Conservation (phyloP, 208 protist genomes). For the Crithidia bombi region DNA sequence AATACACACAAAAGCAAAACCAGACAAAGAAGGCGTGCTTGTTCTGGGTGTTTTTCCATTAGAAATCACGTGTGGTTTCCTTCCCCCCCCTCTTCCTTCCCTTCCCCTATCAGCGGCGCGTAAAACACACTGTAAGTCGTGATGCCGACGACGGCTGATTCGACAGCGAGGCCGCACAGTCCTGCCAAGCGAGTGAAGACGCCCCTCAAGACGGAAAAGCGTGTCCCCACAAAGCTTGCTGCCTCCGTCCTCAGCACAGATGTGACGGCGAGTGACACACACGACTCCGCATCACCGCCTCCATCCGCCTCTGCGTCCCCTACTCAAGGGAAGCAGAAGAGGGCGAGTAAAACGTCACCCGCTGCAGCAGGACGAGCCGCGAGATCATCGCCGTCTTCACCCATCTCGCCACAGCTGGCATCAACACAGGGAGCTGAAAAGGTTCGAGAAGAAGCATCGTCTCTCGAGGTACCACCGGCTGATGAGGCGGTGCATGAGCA, state of each 20-base stretch:
- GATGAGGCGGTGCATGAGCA: background rate
- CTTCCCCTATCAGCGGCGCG: background rate
- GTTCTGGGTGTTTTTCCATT: too few species aligned
- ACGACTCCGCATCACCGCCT: background rate
- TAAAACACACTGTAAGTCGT: background rate
- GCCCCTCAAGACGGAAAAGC: conserved; percentile 13
- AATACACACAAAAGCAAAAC: background rate
- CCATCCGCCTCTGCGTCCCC: background rate
- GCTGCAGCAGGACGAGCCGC: background rate
- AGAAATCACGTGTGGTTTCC: background rate
- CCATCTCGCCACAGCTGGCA: background rate
- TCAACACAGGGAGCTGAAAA: background rate
- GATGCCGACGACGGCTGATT: background rate
- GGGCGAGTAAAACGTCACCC: background rate
- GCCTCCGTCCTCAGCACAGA: too few species aligned
- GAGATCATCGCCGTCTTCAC: background rate
- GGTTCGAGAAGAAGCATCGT: background rate
- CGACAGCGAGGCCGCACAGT: background rate
- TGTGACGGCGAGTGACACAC: too few species aligned
- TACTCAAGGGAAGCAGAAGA: background rate
- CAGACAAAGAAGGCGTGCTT: background rate
- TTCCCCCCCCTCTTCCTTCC: background rate
- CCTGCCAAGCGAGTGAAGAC: background rate
- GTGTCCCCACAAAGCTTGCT: background rate
- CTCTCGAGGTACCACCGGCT: background rate